Percentiles rank a stretch among this genome's conserved stretches.
These are phyloP conservation scores for Lupinus albus DNA, from an alignment of 306 rosid species.

Conservation along the genomic window DNA sequence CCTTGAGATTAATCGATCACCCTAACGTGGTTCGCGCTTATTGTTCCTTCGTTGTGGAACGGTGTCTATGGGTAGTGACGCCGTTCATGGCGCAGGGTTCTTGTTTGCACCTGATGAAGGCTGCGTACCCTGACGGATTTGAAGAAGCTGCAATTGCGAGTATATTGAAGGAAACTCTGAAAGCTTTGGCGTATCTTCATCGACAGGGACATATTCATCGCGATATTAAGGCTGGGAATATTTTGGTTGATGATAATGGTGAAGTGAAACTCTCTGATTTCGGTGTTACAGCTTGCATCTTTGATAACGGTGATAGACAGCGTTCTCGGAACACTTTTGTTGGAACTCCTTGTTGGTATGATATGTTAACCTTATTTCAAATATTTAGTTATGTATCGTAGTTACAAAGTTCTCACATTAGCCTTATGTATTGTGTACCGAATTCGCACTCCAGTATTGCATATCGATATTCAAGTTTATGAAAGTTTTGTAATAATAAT, in stretches of 20 bases:
- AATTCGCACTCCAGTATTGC: too few relatives aligned
- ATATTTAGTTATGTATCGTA: too few relatives aligned
- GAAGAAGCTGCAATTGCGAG: constrained; percentile 88
- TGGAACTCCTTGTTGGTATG: constrained; percentile 98
- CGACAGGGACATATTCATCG: constrained; percentile 94
- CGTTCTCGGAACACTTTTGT: constrained; percentile 88
- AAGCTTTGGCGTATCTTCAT: constrained; percentile 91
- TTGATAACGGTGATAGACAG: constrained; percentile 91
- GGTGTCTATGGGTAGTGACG: constrained; percentile 91
- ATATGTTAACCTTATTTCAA: too few relatives aligned
- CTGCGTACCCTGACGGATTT: constrained; percentile 85
- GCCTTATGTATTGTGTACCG: too few relatives aligned
- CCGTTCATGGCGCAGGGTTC: constrained; percentile 98
- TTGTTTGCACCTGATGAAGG: constrained; percentile 91
- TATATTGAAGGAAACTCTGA: constrained; percentile 79
- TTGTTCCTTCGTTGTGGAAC: constrained; percentile 89
- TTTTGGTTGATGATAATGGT: constrained; percentile 78
- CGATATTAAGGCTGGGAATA: constrained; percentile 98
- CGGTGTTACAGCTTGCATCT: constrained; percentile 97
- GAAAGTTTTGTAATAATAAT: too few relatives aligned
- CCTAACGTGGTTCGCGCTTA: constrained; percentile 77
- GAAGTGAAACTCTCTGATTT: constrained; percentile 86
- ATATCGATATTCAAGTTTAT: too few relatives aligned
- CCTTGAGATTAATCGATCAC: constrained; percentile 89
- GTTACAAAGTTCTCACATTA: too few relatives aligned